Evolutionary conservation across 495 filamentous ascomycete genomes (phyloP).

Genomic region (Penicillium waksmanii): DNA sequence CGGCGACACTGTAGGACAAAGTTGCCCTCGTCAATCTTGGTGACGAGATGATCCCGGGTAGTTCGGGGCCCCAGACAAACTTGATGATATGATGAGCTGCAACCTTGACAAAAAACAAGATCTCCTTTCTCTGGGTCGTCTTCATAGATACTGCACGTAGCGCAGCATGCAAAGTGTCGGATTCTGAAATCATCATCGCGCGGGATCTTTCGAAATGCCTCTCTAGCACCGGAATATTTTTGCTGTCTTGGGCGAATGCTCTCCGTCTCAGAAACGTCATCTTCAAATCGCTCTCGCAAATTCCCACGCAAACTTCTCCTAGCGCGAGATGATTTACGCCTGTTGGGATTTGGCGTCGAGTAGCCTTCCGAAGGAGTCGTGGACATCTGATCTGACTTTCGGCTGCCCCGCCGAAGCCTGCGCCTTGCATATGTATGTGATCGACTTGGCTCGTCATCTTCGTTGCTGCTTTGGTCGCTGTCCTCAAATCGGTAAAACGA

Average conservation of each 20-base stretch:
- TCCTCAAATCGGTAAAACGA: conserved; percentile 8
- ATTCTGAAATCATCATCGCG: conserved; percentile 62
- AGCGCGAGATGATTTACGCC: conserved; percentile 35
- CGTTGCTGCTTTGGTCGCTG: neutral
- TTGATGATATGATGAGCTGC: conserved; percentile 80
- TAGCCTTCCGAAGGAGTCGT: conserved; percentile 15
- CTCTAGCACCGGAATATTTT: conserved; percentile 61
- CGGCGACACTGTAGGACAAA: conserved; percentile 91
- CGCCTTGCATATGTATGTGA: conserved; percentile 2
- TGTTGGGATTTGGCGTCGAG: conserved; percentile 11
- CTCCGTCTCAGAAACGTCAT: conserved; percentile 67
- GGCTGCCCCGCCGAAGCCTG: conserved; percentile 2
- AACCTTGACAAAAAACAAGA: conserved; percentile 89
- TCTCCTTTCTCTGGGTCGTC: conserved; percentile 58
- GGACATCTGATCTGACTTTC: conserved; percentile 12
- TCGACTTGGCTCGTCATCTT: neutral
- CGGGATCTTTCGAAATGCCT: conserved; percentile 63
- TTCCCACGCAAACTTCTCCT: conserved; percentile 43
- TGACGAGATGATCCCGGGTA: conserved; percentile 83
- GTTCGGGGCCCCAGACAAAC: conserved; percentile 75
- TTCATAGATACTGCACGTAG: conserved; percentile 64
- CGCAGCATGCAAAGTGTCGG: conserved; percentile 71
- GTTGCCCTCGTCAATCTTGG: conserved; percentile 75
- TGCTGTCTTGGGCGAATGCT: conserved; percentile 51
- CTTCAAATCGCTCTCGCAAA: conserved; percentile 68